Percentiles rank a stretch among this genome's conserved stretches.
Conservation (phyloP, 176 grass and related monocot species). For the Carex cristatella region DNA sequence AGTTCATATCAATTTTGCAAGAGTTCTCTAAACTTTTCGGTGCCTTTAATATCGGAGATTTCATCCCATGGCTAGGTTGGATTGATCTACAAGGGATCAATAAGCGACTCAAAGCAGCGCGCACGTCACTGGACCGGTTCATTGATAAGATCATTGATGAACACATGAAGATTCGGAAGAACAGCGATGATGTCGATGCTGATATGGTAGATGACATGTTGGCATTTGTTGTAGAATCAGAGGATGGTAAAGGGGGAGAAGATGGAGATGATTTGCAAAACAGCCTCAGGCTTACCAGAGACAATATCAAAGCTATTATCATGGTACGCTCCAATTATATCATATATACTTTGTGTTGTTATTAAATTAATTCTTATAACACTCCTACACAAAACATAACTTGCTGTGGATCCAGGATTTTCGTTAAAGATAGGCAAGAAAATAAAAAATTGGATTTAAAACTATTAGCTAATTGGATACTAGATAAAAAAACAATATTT, state of each 20-base stretch:
- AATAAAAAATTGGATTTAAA: too few species aligned
- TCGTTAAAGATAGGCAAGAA: too few species aligned
- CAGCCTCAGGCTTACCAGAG: slow-evolving; percentile 55
- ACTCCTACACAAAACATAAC: too few species aligned
- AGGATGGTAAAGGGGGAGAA: not conserved
- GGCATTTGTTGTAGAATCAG: slow-evolving; percentile 45
- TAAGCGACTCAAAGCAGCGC: slow-evolving; percentile 43
- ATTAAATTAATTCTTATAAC: too few species aligned
- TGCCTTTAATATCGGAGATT: slow-evolving; percentile 73
- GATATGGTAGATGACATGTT: slow-evolving; percentile 98
- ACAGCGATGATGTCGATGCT: slow-evolving; percentile 42
- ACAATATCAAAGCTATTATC: slow-evolving; percentile 90
- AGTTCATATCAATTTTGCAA: slow-evolving; percentile 78
- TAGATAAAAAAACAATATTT: too few species aligned
- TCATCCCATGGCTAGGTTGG: slow-evolving; percentile 76
- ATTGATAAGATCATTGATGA: slow-evolving; percentile 92
- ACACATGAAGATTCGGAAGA: slow-evolving; percentile 56
- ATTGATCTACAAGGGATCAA: slow-evolving; percentile 63
- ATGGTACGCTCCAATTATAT: slow-evolving; percentile 54
- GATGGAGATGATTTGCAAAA: slow-evolving; percentile 48
- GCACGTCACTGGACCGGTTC: slow-evolving; percentile 53
- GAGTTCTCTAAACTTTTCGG: slow-evolving; percentile 90
- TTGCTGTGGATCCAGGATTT: too few species aligned
- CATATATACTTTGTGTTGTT: not conserved
- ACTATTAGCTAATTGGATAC: too few species aligned